Evolutionary conservation across 768 basidiomycete genomes (phyloP), one percentile per base, ranked within the genome.

Genomic region (Gelatoporia subvermispora): DNA sequence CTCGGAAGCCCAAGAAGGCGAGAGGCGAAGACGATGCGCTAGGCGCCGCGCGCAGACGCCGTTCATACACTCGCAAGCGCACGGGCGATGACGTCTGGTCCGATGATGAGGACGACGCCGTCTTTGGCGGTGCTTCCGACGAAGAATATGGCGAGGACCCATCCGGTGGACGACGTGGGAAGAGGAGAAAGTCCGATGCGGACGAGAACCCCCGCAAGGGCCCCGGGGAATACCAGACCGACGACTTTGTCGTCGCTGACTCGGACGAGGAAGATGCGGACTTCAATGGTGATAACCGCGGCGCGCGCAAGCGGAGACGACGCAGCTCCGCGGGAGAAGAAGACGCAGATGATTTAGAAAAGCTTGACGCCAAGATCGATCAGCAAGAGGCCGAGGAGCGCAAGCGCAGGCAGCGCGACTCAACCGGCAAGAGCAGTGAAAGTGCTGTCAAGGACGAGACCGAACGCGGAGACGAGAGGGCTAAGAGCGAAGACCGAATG

Each of bases 201-300:
- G 67, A 70, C n/a, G 72, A 73, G 13, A 28, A 42, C 44, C 37
- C 39, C 11, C 76, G 76, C 47, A 77, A 75, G 45, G 73, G 79
- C 37, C 72, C 73, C 4, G 80, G 79, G 18, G 85, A 89, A 37
- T 92, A 92, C 56, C 85, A 88, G 61, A 81, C 84, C 49, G 89
- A 93, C 61, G 89, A 89, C 58, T 93, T 93, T 58, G 72, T 93
- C 23, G 90, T 91, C 10, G 82, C 84, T 13, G 88, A 90, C 55
- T 82, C 81, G 16, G 88, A 89, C 36, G 85, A 86, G 22, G 86
- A 85, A 3, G 75, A 70, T 18, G 68, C 66, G 34, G 67, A 70
- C 18, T 53, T 51, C 11, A 57, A 35, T 9, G 59, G 45, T 17
- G 53, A 28, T 35, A 54, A 25, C 35, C 22, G 38, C 41, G 39